Conservation (phyloP, 2,329 filamentous ascomycete genomes). For the Trichoderma polysporum region DNA sequence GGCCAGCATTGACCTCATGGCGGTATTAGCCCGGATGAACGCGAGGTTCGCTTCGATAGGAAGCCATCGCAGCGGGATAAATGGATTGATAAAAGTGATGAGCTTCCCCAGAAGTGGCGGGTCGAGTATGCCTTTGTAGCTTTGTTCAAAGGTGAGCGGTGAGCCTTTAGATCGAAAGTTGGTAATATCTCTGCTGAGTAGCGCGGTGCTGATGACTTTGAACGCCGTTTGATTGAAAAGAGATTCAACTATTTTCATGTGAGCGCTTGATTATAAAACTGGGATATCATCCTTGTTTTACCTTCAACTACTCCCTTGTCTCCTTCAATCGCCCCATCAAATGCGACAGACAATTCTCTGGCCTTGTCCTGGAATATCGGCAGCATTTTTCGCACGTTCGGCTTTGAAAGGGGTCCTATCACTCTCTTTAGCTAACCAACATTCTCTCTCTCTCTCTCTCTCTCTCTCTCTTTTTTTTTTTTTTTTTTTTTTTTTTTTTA, state of each 20-base stretch:
- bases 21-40: conserved; percentile 2
- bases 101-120: conserved; percentile 10
- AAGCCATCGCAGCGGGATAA: conserved; percentile 18
- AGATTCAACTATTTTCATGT: not conserved
- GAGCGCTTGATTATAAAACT: not conserved
- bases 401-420: conserved; percentile 9
- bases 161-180: conserved; percentile 10
- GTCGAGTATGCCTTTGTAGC: conserved; percentile 11
- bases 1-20: conserved; percentile 7
- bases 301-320: conserved; percentile 1
- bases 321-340: not conserved
- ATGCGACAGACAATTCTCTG: not conserved
- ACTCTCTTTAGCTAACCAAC: not conserved
- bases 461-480: too few species aligned
- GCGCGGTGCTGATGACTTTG: conserved; percentile 11
- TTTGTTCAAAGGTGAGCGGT: conserved; percentile 13
- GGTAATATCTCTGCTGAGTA: conserved; percentile 6
- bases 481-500: too few species aligned
- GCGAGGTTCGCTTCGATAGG: conserved; percentile 14
- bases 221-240: not conserved
- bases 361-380: conserved; percentile 12
- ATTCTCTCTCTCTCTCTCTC: not conserved
- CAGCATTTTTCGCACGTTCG: conserved; percentile 11
- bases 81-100: conserved; percentile 11
- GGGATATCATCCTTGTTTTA: not conserved